phyloP scores from a whole-genome alignment of 495 filamentous ascomycete genomes.

The Astrothelium subdiscretum region DNA sequence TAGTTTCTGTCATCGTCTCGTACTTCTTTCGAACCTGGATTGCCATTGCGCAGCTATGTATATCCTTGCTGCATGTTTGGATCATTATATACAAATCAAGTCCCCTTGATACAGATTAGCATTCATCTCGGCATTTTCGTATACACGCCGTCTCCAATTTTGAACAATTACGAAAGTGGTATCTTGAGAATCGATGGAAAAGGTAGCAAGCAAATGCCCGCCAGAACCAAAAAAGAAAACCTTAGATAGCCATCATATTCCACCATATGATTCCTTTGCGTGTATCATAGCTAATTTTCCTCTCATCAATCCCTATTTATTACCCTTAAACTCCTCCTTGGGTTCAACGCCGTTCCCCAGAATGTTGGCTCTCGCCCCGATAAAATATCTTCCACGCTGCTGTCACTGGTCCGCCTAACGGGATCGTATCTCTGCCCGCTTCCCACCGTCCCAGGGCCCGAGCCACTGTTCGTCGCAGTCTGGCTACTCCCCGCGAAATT shows the following conservation, averaged over 20 bases:
- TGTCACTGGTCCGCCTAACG: slow-evolving; percentile 16
- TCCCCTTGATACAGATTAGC: too few species aligned
- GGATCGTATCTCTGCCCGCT: slow-evolving; percentile 8
- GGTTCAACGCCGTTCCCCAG: slow-evolving; percentile 57
- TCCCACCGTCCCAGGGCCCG: neutral
- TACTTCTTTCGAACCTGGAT: neutral
- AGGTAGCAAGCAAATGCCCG: neutral
- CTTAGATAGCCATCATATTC: neutral
- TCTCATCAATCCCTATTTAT: slow-evolving; percentile 42
- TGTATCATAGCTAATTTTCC: neutral
- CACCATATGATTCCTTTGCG: neutral
- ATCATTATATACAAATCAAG: neutral
- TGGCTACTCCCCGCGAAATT: neutral
- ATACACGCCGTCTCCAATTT: neutral
- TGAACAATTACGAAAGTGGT: neutral
- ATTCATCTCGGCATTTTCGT: neutral
- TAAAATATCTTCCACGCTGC: slow-evolving; percentile 44
- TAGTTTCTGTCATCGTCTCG: neutral
- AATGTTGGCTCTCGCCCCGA: slow-evolving; percentile 59
- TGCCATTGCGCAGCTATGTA: neutral
- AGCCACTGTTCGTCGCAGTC: slow-evolving; percentile 5
- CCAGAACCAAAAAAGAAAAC: neutral
- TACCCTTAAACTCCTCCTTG: slow-evolving; percentile 58
- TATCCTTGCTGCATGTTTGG: neutral
- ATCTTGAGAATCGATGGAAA: neutral